These are phyloP conservation scores for Candida ulmi DNA, from an alignment of 805 yeast genomes.

Conservation along the genomic window DNA sequence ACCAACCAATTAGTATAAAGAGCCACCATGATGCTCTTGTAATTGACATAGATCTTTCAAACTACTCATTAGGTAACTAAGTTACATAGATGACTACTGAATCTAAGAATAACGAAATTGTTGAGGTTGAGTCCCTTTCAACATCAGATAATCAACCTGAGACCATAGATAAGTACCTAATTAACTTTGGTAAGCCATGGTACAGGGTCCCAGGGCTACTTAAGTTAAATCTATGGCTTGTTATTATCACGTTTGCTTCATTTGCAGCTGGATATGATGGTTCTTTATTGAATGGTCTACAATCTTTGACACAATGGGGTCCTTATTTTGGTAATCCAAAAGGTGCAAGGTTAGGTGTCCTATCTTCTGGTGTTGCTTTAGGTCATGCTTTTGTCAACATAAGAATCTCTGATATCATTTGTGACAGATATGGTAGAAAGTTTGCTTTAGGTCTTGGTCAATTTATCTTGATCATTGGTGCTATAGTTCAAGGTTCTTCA, in stretches of 20 bases:
- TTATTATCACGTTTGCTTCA: background rate
- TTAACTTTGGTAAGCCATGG: slow-evolving; percentile 2
- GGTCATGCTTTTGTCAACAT: slow-evolving; percentile 29
- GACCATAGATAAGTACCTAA: background rate
- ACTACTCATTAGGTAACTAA: no score
- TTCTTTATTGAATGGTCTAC: slow-evolving; percentile 42
- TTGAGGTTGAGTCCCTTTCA: no score
- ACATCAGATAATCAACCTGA: no score
- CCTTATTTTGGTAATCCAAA: slow-evolving; percentile 30
- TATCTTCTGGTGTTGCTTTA: slow-evolving; percentile 31
- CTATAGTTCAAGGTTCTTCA: slow-evolving; percentile 2
- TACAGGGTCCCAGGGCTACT: background rate
- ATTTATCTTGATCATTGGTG: slow-evolving; percentile 10
- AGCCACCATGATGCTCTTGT: no score
- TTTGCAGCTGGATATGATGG: slow-evolving; percentile 33
- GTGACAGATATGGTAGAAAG: slow-evolving; percentile 37
- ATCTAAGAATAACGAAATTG: no score
- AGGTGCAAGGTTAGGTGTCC: slow-evolving; percentile 31
- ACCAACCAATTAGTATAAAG: no score
- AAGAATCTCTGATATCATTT: slow-evolving; percentile 12
- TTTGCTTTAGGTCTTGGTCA: slow-evolving; percentile 10
- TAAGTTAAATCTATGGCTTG: background rate
- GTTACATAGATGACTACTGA: no score
- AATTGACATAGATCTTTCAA: no score
- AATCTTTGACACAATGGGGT: slow-evolving; percentile 33